A percentile compares a stretch with the other conserved stretches of the same genome.
phyloP scores from a whole-genome alignment of 208 protist species.

The Wallacemonas rigidus region DNA sequence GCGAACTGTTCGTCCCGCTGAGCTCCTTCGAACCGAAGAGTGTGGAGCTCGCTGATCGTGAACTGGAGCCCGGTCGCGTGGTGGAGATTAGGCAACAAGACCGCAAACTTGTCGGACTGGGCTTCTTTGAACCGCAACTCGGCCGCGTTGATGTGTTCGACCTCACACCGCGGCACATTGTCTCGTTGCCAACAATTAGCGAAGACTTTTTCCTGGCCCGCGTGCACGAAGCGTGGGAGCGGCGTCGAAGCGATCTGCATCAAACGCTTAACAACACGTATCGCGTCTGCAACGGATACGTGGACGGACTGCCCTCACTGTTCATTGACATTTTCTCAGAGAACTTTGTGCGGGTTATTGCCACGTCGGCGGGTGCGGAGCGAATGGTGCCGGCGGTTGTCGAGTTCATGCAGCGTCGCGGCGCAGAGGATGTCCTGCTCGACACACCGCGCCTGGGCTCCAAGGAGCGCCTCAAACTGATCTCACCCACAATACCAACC shows the following conservation, averaged over 20 bases:
- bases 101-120: slow-evolving; percentile 58
- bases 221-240: slow-evolving; percentile 59
- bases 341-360: slow-evolving; percentile 73
- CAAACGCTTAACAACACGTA: slow-evolving; percentile 70
- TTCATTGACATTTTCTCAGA: slow-evolving; percentile 85
- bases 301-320: slow-evolving; percentile 74
- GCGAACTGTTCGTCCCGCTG: slow-evolving; percentile 54
- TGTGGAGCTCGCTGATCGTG: slow-evolving; percentile 49
- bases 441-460: slow-evolving; percentile 66
- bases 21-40: slow-evolving; percentile 54
- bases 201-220: slow-evolving; percentile 82
- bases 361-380: slow-evolving; percentile 69
- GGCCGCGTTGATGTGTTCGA: slow-evolving; percentile 81
- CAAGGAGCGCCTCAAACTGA: slow-evolving; percentile 42
- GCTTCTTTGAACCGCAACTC: slow-evolving; percentile 77
- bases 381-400: slow-evolving; percentile 70
- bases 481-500: slow-evolving; percentile 47
- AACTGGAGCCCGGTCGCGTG: slow-evolving; percentile 58
- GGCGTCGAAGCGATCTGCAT: slow-evolving; percentile 51
- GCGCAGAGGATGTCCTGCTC: slow-evolving; percentile 77
- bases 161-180: slow-evolving; percentile 34
- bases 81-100: slow-evolving; percentile 74
- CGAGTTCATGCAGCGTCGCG: slow-evolving; percentile 65
- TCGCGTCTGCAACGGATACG: slow-evolving; percentile 72
- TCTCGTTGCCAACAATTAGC: slow-evolving; percentile 67